Percentiles rank a stretch among this genome's conserved stretches.
These are phyloP conservation scores for Nothophaeocryptopus gaeumannii DNA, from an alignment of 2,329 filamentous ascomycete species.

Conservation along the genomic window DNA sequence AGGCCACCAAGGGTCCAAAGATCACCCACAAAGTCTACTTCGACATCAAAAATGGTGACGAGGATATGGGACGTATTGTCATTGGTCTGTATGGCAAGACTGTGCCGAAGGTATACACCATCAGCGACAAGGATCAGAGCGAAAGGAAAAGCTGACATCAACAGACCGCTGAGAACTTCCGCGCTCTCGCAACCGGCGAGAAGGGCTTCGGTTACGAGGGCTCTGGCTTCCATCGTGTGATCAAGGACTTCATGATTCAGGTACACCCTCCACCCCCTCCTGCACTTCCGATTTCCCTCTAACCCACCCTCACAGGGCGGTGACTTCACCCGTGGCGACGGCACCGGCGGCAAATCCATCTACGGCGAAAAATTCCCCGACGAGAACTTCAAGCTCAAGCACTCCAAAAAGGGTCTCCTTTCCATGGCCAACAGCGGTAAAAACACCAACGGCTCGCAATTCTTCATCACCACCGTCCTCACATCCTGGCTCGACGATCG, in stretches of 20 bases:
- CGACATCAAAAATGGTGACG: slow-evolving; percentile 74
- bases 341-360: slow-evolving; percentile 84
- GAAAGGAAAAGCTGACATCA: slow-evolving; percentile 2
- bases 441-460: slow-evolving; percentile 85
- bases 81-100: slow-evolving; percentile 86
- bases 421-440: slow-evolving; percentile 84
- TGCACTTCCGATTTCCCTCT: not conserved
- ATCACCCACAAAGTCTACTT: slow-evolving; percentile 65
- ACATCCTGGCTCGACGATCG: slow-evolving; percentile 79
- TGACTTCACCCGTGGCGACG: slow-evolving; percentile 79
- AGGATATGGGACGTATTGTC: slow-evolving; percentile 70
- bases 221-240: slow-evolving; percentile 83
- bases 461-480: slow-evolving; percentile 84
- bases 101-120: slow-evolving; percentile 62
- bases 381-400: slow-evolving; percentile 94
- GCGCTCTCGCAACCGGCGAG: slow-evolving; percentile 78
- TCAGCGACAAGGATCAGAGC: no score
- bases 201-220: slow-evolving; percentile 82
- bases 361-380: slow-evolving; percentile 81
- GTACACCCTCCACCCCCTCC: slow-evolving; percentile 31
- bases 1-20: slow-evolving; percentile 73
- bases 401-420: slow-evolving; percentile 77
- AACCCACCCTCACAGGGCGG: slow-evolving; percentile 59
- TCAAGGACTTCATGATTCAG: slow-evolving; percentile 90
- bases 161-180: slow-evolving; percentile 69